These are phyloP conservation scores for Rhodomyrtus psidioides DNA, from an alignment of 441 rosid genomes.

Conservation along the genomic window DNA sequence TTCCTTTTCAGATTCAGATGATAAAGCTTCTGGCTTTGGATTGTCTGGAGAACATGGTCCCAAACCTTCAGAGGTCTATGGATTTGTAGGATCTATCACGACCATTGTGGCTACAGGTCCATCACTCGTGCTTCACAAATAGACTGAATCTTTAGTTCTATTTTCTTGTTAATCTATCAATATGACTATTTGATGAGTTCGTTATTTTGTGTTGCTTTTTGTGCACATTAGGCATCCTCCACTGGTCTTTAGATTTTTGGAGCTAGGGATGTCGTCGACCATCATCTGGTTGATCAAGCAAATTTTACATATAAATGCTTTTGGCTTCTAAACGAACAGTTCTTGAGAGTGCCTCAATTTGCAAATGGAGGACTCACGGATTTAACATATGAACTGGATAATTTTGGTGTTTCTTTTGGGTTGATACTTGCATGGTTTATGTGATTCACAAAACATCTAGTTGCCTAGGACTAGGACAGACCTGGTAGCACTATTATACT, in stretches of 20 bases:
- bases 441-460: neutral
- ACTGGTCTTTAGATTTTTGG: neutral
- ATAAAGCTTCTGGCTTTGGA: slow-evolving; percentile 31
- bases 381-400: neutral
- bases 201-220: neutral
- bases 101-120: slow-evolving; percentile 68
- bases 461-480: neutral
- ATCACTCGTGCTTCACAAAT: neutral
- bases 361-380: neutral
- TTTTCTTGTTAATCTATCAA: neutral
- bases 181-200: neutral
- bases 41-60: slow-evolving; percentile 65
- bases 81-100: slow-evolving; percentile 77
- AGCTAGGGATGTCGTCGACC: neutral
- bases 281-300: neutral
- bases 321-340: neutral
- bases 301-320: neutral
- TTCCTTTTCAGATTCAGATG: slow-evolving; percentile 34
- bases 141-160: neutral
- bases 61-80: slow-evolving; percentile 78
- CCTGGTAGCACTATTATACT: neutral
- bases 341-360: neutral
- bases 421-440: neutral
- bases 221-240: neutral
- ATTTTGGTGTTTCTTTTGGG: neutral